phyloP scores from a whole-genome alignment of 768 basidiomycete genomes.

The Mycena floridula region DNA sequence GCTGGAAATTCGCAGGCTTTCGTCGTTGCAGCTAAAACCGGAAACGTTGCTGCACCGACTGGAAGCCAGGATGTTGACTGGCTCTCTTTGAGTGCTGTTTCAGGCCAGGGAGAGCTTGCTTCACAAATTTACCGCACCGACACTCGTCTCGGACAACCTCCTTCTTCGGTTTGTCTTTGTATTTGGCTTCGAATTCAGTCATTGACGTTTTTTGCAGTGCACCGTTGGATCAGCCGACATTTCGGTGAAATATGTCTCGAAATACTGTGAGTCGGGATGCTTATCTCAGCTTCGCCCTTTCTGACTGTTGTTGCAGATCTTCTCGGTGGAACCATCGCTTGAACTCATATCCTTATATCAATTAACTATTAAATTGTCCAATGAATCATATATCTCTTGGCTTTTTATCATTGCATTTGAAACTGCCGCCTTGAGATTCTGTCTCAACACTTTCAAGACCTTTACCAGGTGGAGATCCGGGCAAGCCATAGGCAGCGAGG shows the following conservation, averaged over 20 bases:
- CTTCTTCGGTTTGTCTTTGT: slow-evolving; percentile 30
- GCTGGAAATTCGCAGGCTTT: slow-evolving; percentile 38
- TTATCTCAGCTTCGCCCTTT: too few species aligned
- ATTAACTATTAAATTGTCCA: too few species aligned
- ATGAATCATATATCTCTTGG: too few species aligned
- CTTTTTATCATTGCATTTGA: too few species aligned
- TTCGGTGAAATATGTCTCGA: slow-evolving; percentile 43
- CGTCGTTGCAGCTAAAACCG: slow-evolving; percentile 38
- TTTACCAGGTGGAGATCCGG: too few species aligned
- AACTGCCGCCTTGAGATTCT: too few species aligned
- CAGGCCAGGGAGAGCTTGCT: slow-evolving; percentile 45
- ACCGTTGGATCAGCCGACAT: slow-evolving; percentile 32
- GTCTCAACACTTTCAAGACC: too few species aligned
- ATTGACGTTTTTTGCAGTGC: slow-evolving; percentile 25
- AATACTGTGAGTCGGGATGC: slow-evolving; percentile 50
- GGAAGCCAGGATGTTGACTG: slow-evolving; percentile 45
- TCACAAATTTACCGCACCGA: slow-evolving; percentile 44
- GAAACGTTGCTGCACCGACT: slow-evolving; percentile 34
- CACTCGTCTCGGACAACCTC: slow-evolving; percentile 50
- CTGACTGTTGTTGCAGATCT: too few species aligned
- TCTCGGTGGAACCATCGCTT: too few species aligned
- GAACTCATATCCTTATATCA: too few species aligned
- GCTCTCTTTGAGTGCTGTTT: slow-evolving; percentile 41
- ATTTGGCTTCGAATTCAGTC: background rate
- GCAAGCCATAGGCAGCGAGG: too few species aligned